Evolutionary conservation across 768 basidiomycete genomes (phyloP), one percentile per base, ranked within the genome.

Genomic region (Xanthoconium stramineum): DNA sequence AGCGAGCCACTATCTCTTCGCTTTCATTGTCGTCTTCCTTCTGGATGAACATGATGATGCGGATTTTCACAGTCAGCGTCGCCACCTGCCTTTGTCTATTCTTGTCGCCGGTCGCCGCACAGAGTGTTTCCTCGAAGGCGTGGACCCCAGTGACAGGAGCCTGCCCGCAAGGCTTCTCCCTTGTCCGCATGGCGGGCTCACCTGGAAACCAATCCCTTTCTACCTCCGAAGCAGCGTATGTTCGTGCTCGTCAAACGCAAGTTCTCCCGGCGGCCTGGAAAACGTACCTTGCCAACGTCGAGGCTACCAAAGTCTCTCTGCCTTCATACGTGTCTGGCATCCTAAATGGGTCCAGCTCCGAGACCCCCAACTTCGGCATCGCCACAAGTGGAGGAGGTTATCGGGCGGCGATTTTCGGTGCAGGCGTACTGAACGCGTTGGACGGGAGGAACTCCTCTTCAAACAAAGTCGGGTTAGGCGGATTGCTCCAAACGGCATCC

Each of bases 331-430:
- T 74, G 12, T 61, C 67, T 15, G 45, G 53, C 19, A 75, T 78
- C 36, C 51, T 72, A n/a, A 52, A 20, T 17, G 70, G 58, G 2
- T 48, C 57, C 14, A 61, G 59, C 28, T 28, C 55, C 0, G 52
- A 67, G 13, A 58, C 65, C 0, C 78, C 78, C 3, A 73, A 58
- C n/a, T 62, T 82, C 5, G 80, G 75, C 0, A 78, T 84, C 50
- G 82, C 83, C 0, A 67, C 76, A 24, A 80, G 79, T 28, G 84
- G 85, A 12, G 85, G 85, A 6, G 80, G 83, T 0, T 78, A 80
- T 46, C 68, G 84, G 13, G 85, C 84, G 0, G 80, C 82, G 6
- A 71, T 81, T 10, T 79, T 78, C 49, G 78, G 78, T 42, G 83
- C 79, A 2, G 84, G 81, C 1, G 74, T 82, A 19, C 60, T 80